phyloP scores from a whole-genome alignment of 208 protist species.

The Crithidia acanthocephali region DNA sequence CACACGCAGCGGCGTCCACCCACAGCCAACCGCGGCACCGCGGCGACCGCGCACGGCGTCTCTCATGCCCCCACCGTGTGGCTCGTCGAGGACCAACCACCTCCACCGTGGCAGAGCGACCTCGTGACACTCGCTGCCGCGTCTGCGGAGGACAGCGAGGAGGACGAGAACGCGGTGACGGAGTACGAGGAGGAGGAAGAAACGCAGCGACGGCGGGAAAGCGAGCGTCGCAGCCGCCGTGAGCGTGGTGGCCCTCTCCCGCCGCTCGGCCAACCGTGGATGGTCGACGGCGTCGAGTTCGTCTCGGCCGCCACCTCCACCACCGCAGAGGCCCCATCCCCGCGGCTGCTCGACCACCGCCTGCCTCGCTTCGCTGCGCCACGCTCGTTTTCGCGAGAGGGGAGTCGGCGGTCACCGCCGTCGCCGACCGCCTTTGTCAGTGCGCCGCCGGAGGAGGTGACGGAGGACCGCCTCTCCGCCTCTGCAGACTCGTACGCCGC shows the following conservation, averaged over 20 bases:
- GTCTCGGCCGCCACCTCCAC: neutral
- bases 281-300: neutral
- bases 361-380: neutral
- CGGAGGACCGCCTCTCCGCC: neutral
- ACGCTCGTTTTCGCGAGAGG: neutral
- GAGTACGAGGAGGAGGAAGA: neutral
- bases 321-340: constrained; percentile 19
- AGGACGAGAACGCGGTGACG: neutral
- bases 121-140: neutral
- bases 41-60: neutral
- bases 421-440: neutral
- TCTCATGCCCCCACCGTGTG: constrained; percentile 29
- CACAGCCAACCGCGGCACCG: neutral
- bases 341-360: constrained; percentile 32
- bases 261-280: constrained; percentile 11
- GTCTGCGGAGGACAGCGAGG: neutral
- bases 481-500: neutral
- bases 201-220: neutral
- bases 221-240: constrained; percentile 7
- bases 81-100: constrained; percentile 13
- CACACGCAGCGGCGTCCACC: neutral
- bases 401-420: neutral
- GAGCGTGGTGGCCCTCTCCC: neutral
- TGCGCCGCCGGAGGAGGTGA: constrained; percentile 9
- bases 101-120: neutral